phyloP scores from a whole-genome alignment of 2,329 filamentous ascomycete genomes.

The Cladosporium sp. region DNA sequence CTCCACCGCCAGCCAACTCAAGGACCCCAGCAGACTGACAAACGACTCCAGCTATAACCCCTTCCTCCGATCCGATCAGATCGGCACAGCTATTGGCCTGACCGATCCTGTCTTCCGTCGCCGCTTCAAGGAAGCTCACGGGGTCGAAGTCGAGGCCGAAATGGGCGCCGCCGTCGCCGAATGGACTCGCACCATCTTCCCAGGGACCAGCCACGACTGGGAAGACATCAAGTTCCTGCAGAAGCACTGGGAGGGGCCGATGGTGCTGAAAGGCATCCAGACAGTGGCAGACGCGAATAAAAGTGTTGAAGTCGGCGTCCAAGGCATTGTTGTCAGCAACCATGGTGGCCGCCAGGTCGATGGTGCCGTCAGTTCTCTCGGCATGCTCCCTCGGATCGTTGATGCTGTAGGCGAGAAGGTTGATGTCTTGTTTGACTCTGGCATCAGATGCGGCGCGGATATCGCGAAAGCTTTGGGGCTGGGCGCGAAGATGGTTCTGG shows the following conservation, averaged over 20 bases:
- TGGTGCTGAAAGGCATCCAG: conserved; percentile 57
- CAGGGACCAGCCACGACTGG: conserved; percentile 43
- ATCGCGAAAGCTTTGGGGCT: conserved; percentile 47
- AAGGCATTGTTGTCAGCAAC: conserved; percentile 50
- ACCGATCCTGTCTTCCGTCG: conserved; percentile 59
- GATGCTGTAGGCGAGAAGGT: conserved; percentile 49
- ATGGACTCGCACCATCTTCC: conserved; percentile 40
- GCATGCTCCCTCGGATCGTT: conserved; percentile 56
- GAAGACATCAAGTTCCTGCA: conserved; percentile 53
- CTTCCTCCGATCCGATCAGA: conserved; percentile 19
- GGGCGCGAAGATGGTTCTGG: conserved; percentile 53
- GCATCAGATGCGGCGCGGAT: conserved; percentile 45
- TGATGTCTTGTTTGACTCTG: conserved; percentile 48
- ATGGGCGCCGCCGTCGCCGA: conserved; percentile 44
- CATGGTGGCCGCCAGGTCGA: conserved; percentile 49
- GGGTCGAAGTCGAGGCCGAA: conserved; percentile 36
- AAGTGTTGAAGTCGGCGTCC: conserved; percentile 40
- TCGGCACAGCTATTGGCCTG: conserved; percentile 58
- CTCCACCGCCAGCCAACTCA: too few species aligned
- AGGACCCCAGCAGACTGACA: too few species aligned
- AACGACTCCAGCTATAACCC: conserved; percentile 13
- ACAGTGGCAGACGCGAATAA: conserved; percentile 44
- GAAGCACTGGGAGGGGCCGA: conserved; percentile 58
- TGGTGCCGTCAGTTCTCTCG: conserved; percentile 45
- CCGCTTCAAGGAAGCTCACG: conserved; percentile 46